Evolutionary conservation across 495 filamentous ascomycete genomes (phyloP).

Genomic region (Tuber aestivum): DNA sequence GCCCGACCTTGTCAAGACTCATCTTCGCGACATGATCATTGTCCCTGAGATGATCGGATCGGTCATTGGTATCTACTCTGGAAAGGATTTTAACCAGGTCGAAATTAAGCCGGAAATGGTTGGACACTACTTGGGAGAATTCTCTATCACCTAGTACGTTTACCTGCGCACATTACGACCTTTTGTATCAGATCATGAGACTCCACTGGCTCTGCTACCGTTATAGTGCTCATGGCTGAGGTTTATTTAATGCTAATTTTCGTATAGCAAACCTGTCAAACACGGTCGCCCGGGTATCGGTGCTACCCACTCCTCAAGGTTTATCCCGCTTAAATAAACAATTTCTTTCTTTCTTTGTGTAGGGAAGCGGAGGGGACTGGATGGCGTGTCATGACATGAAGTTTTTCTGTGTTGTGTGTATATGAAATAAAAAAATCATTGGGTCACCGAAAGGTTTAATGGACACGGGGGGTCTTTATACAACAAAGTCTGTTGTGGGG

Average conservation of each 20-base stretch:
- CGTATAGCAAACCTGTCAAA: slow-evolving; percentile 93
- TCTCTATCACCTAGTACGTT: slow-evolving; percentile 98
- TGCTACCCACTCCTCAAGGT: slow-evolving; percentile 99
- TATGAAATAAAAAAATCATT: slow-evolving; percentile 36
- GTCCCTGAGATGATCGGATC: slow-evolving; percentile 98
- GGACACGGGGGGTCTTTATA: not conserved
- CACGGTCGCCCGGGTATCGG: slow-evolving; percentile 99
- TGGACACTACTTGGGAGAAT: slow-evolving; percentile 97
- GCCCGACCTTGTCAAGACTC: slow-evolving; percentile 95
- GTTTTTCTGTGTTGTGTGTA: slow-evolving; percentile 27
- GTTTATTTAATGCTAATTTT: slow-evolving; percentile 22
- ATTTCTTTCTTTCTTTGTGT: slow-evolving; percentile 25
- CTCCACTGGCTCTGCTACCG: not conserved
- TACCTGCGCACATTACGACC: not conserved
- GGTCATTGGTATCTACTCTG: slow-evolving; percentile 97
- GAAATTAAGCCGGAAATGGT: slow-evolving; percentile 99
- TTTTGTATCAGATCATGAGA: not conserved
- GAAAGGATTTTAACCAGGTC: slow-evolving; percentile 99
- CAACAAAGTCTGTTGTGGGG: not conserved
- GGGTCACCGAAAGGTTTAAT: slow-evolving; percentile 26
- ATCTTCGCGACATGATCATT: slow-evolving; percentile 98
- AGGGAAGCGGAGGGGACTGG: slow-evolving; percentile 15
- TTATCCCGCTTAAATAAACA: slow-evolving; percentile 97
- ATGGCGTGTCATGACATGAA: slow-evolving; percentile 28
- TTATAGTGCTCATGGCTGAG: not conserved